Base-by-base conservation (phyloP, 1,284 basidiomycete species). In the Sphagnurus paluster region DNA sequence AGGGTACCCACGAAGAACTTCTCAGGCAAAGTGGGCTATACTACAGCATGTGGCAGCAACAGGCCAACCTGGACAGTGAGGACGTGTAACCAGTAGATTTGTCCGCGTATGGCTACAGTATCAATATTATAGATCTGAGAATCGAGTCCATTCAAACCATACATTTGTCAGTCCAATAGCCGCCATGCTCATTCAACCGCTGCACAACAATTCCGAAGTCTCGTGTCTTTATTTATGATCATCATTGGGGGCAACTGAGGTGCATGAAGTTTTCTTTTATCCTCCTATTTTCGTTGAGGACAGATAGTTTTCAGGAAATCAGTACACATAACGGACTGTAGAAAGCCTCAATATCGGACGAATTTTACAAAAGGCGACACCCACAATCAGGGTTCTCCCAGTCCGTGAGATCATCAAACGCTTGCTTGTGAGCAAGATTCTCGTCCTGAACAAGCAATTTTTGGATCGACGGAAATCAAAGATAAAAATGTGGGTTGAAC, bases 1-100 rank as follows among this genome's bases (percentile, higher is more conserved):
- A 95, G 64, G 94, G 94, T n/a, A 92, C 88, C 0, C 94, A 97
- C 62, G 87, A 92, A 29, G 82, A 92, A 62, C 71, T 97, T 13
- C 70, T 97, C 62, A 77, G 71, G 32, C 67, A 67, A 9, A 78
- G 79, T 14, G 92, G 93, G 0, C 67, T 95, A 37, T 98, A 97
- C 67, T 70, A 80, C 53, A 77, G 80, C 50, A 89, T 97, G 80
- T 98, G 94, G 94, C 69, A 83, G 39, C 84, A 91, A 56, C 93
- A 97, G 63, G 77, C 76, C 2, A 64, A 65, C 32, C 38, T 63
- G 24, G 63, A 67, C 39, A 51, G 55, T 14, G n/a, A n/a, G n/a
- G n/a, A n/a, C n/a, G n/a, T n/a, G n/a, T n/a, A n/a, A n/a, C n/a
- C n/a, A n/a, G n/a, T n/a, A n/a, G n/a, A n/a, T n/a, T n/a, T n/a